Evolutionary conservation across 805 yeast species (phyloP).

Genomic region (Kregervanrija pseudodelftensis): DNA sequence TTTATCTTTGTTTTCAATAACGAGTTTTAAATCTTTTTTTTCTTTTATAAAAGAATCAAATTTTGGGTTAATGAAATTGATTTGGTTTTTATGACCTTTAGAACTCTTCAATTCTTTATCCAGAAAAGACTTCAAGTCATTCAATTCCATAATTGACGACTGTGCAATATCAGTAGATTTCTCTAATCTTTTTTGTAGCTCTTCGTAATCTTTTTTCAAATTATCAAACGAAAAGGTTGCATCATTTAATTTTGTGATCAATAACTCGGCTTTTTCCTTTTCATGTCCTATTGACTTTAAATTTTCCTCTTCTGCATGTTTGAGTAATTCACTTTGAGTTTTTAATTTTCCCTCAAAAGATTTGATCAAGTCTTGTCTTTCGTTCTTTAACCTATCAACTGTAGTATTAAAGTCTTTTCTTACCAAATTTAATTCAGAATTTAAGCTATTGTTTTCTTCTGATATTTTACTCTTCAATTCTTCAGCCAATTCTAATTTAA

Average conservation of each 20-base stretch:
- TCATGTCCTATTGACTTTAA: background rate
- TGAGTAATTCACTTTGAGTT: conserved; percentile 29
- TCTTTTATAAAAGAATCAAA: no score
- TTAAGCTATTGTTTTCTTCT: no score
- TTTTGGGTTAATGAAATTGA: no score
- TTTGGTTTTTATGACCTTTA: background rate
- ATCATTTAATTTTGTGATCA: background rate
- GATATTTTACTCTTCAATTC: no score
- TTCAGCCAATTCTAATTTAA: no score
- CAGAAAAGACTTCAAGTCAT: conserved; percentile 14
- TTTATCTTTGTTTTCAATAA: no score
- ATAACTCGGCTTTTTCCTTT: background rate
- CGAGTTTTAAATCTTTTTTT: no score
- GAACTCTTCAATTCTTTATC: conserved; percentile 16
- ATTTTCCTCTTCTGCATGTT: conserved; percentile 14
- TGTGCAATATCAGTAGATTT: conserved; percentile 1
- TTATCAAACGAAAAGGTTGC: background rate
- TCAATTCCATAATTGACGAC: background rate
- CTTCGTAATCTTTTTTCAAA: background rate
- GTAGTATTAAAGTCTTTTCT: background rate
- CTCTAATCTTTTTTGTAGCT: background rate
- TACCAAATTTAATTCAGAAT: no score
- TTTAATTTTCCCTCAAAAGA: conserved; percentile 30
- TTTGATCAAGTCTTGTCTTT: conserved; percentile 15
- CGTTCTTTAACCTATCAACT: conserved; percentile 2